Base-by-base conservation (phyloP, 441 rosid species). In the Adansonia grandidieri region DNA sequence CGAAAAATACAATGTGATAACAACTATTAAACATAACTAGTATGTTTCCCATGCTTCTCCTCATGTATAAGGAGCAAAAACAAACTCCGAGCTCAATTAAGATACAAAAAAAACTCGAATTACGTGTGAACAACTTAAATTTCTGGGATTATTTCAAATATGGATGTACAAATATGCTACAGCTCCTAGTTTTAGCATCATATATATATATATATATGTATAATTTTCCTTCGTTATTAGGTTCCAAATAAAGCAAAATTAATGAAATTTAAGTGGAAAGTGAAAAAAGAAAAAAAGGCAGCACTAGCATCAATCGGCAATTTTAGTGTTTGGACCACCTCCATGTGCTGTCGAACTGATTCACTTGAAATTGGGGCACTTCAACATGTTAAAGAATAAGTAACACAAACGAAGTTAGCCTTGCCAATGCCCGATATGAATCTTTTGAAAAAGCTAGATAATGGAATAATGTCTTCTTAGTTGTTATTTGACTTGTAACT, bases 321-420 rank as follows among this genome's bases (percentile, higher is more conserved):
- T 28, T 67, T 48, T 42, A 6, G 37, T 10, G 22, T 44, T 20
- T 66, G 69, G 81, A 79, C 74, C 77, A 56, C 71, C 13, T 51
- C 50, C 13, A 56, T 56, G 11, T 47, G 45, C n/a, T 48, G 24
- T 44, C 50, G 69, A 71, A 78, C 78, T 75, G 17, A 79, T 66
- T 71, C 75, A 65, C 60, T 60, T 80, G 67, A 75, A 57, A 77
- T 45, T 62, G 75, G 78, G 63, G 64, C 78, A 67, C 69, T 74
- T 66, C 19, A 8, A 37, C 75, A 57, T n/a, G 47, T 67, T 56
- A 62, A 44, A 67, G 78, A 40, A 80, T 15, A 67, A 14, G 19
- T 13, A 50, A 50, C 19, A n/a, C 6, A 45, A 44, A 44, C 28
- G 70, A 63, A 58, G 42, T 37, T 66, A 32, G 66, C 71, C 60